A percentile compares a stretch with the other conserved stretches of the same genome.
phyloP scores from a whole-genome alignment of 495 filamentous ascomycete genomes.

The Aspergillus nidulans region DNA sequence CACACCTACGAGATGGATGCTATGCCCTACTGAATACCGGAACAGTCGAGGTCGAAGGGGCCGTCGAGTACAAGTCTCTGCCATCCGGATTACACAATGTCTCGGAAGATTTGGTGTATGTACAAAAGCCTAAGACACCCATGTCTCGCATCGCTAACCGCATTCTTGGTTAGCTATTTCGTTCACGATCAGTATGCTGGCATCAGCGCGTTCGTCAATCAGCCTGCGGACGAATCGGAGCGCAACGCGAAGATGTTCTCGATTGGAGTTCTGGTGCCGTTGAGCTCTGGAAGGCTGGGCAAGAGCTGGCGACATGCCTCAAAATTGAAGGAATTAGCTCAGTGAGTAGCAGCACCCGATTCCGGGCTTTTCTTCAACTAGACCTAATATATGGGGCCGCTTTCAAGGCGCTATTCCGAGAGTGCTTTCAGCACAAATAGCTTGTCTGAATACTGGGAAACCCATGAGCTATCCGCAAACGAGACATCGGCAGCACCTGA shows the following conservation, averaged over 20 bases:
- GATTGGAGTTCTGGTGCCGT: constrained; percentile 79
- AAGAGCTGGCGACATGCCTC: constrained; percentile 86
- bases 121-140: background rate
- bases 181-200: constrained; percentile 81
- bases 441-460: constrained; percentile 77
- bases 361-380: background rate
- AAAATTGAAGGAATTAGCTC: constrained; percentile 67
- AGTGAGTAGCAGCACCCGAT: constrained; percentile 38
- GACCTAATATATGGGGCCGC: background rate
- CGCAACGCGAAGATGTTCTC: constrained; percentile 91
- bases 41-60: constrained; percentile 75
- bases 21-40: background rate
- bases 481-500: constrained; percentile 32
- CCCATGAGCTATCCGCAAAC: constrained; percentile 52
- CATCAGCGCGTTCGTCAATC: constrained; percentile 87
- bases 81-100: constrained; percentile 92
- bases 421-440: constrained; percentile 47
- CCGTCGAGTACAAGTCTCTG: constrained; percentile 90
- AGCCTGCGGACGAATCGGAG: constrained; percentile 66
- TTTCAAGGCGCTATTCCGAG: constrained; percentile 30
- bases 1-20: constrained; percentile 6
- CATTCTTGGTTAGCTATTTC: constrained; percentile 61
- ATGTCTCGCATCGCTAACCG: constrained; percentile 1
- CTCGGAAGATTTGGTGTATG: constrained; percentile 75
- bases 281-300: constrained; percentile 82